phyloP scores from a whole-genome alignment of 176 grass and related monocot genomes.

The Eragrostis curvula region DNA sequence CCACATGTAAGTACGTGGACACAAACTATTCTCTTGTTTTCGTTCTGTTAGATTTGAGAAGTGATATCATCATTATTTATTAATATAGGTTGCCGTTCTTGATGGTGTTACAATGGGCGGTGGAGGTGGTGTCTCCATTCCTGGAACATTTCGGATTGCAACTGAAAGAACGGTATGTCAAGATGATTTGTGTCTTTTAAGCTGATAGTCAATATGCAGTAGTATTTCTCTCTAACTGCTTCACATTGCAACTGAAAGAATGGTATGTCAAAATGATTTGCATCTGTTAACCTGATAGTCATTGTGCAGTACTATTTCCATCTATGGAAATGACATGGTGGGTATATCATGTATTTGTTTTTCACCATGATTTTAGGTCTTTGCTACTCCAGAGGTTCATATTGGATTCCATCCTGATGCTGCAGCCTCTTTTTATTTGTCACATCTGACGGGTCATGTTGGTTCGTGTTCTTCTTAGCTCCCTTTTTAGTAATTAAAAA shows the following conservation, averaged over 20 bases:
- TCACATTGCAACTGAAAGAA: slow-evolving; percentile 88
- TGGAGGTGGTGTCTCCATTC: slow-evolving; percentile 92
- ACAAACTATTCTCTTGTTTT: background rate
- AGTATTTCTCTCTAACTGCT: background rate
- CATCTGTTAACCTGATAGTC: background rate
- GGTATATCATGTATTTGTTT: background rate
- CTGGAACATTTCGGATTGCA: slow-evolving; percentile 93
- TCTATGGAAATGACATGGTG: slow-evolving; percentile 7
- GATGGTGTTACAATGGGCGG: slow-evolving; percentile 96
- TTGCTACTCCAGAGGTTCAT: slow-evolving; percentile 95
- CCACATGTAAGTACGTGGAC: slow-evolving; percentile 77
- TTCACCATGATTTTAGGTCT: slow-evolving; percentile 55
- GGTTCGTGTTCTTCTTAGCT: slow-evolving; percentile 51
- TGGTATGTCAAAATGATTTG: slow-evolving; percentile 51
- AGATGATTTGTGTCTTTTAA: slow-evolving; percentile 1
- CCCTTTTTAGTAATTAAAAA: slow-evolving; percentile 1
- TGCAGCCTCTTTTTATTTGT: slow-evolving; percentile 94
- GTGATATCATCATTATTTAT: slow-evolving; percentile 18
- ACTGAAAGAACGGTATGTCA: slow-evolving; percentile 82
- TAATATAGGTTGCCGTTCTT: slow-evolving; percentile 78
- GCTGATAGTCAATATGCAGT: no score
- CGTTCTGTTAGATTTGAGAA: background rate
- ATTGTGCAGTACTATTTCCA: slow-evolving; percentile 3
- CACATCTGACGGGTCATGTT: slow-evolving; percentile 94
- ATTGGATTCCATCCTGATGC: slow-evolving; percentile 98